Evolutionary conservation across 495 filamentous ascomycete species (phyloP).

Genomic region (Physcia stellaris): DNA sequence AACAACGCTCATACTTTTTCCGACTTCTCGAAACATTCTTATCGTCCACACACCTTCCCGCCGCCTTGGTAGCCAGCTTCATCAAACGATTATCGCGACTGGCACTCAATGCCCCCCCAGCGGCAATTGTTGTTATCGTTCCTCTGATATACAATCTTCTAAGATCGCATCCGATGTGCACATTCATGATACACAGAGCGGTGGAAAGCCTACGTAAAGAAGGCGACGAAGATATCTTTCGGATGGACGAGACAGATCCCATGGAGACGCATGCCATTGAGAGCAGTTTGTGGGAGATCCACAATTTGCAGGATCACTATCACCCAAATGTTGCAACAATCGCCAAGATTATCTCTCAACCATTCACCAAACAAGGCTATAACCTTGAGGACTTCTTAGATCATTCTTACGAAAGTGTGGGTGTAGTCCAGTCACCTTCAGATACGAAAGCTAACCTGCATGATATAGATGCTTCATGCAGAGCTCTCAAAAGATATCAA

Average conservation of each 20-base stretch:
- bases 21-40: slow-evolving; percentile 86
- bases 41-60: slow-evolving; percentile 83
- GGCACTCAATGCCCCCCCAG: slow-evolving; percentile 69
- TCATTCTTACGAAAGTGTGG: slow-evolving; percentile 77
- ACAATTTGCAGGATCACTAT: slow-evolving; percentile 80
- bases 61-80: slow-evolving; percentile 82
- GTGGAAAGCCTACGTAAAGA: slow-evolving; percentile 27
- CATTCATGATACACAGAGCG: slow-evolving; percentile 82
- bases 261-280: slow-evolving; percentile 78
- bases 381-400: slow-evolving; percentile 92
- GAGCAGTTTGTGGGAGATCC: slow-evolving; percentile 89
- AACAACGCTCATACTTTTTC: slow-evolving; percentile 87
- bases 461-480: slow-evolving; percentile 53
- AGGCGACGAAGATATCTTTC: slow-evolving; percentile 71
- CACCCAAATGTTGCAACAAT: slow-evolving; percentile 95
- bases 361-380: slow-evolving; percentile 92
- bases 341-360: slow-evolving; percentile 85
- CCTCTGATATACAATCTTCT: slow-evolving; percentile 94
- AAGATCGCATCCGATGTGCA: slow-evolving; percentile 76
- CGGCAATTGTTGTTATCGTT: slow-evolving; percentile 73
- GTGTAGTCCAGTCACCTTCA: slow-evolving; percentile 19
- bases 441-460: background rate
- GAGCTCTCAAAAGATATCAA: slow-evolving; percentile 73
- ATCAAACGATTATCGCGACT: slow-evolving; percentile 82
- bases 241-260: slow-evolving; percentile 61